These are phyloP conservation scores for Sporothrix humicola DNA, from an alignment of 2,329 filamentous ascomycete genomes.

Conservation along the genomic window DNA sequence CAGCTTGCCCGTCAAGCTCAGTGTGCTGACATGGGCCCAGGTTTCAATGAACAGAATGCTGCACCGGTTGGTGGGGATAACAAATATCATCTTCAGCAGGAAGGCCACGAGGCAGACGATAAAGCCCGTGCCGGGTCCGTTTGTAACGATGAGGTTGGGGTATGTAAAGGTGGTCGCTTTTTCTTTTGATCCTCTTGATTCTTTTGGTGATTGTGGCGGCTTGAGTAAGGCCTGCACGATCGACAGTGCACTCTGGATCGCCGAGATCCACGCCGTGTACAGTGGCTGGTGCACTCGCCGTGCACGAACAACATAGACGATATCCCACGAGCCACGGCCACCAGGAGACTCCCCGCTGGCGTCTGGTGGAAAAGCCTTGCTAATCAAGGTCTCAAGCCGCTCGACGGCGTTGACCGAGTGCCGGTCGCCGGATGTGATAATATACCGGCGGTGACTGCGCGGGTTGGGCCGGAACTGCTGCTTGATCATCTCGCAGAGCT, in stretches of 20 bases:
- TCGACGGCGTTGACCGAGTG: conserved; percentile 69
- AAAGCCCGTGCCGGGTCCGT: conserved; percentile 87
- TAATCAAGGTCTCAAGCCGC: conserved; percentile 64
- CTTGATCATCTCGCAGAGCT: conserved; percentile 86
- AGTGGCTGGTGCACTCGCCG: conserved; percentile 82
- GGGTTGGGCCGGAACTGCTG: conserved; percentile 58
- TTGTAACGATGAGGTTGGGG: conserved; percentile 80
- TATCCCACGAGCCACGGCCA: conserved; percentile 64
- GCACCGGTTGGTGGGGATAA: conserved; percentile 61
- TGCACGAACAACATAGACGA: conserved; percentile 75
- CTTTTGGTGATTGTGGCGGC: conserved; percentile 34
- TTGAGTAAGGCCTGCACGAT: conserved; percentile 44
- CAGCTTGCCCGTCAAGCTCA: conserved; percentile 85
- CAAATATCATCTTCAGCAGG: conserved; percentile 53
- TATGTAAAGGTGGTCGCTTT: conserved; percentile 45
- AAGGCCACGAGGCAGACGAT: conserved; percentile 66
- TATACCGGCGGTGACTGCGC: conserved; percentile 75
- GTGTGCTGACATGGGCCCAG: conserved; percentile 80
- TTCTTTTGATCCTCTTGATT: background rate
- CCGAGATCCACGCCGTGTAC: conserved; percentile 72
- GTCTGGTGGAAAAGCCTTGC: conserved; percentile 45
- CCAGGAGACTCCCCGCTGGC: conserved; percentile 35
- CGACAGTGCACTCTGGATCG: conserved; percentile 63
- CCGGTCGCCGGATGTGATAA: conserved; percentile 76
- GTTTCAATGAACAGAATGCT: conserved; percentile 87